These are phyloP conservation scores for Phytopythium vexans DNA, from an alignment of 352 stramenopile genomes.

Conservation along the genomic window DNA sequence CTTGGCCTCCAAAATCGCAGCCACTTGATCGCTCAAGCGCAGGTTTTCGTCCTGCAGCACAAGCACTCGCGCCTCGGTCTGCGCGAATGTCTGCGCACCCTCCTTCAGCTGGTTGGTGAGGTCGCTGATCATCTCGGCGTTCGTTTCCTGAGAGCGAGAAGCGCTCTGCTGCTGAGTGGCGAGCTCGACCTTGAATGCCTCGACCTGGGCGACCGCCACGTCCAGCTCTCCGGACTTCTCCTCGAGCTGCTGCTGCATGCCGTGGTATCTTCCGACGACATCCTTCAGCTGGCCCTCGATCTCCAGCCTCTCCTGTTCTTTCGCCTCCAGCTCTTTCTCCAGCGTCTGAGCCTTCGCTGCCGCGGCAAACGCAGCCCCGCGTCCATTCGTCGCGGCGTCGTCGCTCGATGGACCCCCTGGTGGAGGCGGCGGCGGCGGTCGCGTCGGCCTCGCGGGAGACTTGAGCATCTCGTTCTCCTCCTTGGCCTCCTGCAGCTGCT, in stretches of 20 bases:
- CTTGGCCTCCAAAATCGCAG: slow-evolving; percentile 37
- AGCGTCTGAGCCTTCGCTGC: slow-evolving; percentile 22
- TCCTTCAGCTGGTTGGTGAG: slow-evolving; percentile 30
- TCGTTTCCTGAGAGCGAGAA: slow-evolving; percentile 14
- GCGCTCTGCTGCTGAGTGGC: slow-evolving; percentile 16
- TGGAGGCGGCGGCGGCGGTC: background rate
- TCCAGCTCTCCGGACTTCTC: slow-evolving; percentile 47
- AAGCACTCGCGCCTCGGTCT: slow-evolving; percentile 42
- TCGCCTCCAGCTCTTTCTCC: slow-evolving; percentile 31
- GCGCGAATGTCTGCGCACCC: slow-evolving; percentile 16
- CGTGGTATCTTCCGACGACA: slow-evolving; percentile 43
- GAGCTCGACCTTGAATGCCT: slow-evolving; percentile 54
- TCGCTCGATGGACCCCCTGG: background rate
- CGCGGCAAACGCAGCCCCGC: slow-evolving; percentile 9
- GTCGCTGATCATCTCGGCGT: slow-evolving; percentile 25
- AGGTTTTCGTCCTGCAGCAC: slow-evolving; percentile 62
- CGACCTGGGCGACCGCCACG: slow-evolving; percentile 39
- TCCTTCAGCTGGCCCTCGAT: slow-evolving; percentile 48
- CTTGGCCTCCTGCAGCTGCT: slow-evolving; percentile 62
- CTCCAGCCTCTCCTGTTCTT: slow-evolving; percentile 47
- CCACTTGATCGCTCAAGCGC: slow-evolving; percentile 42
- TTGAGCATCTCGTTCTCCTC: slow-evolving; percentile 50
- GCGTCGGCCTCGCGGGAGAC: slow-evolving; percentile 24
- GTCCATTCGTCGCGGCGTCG: slow-evolving; percentile 4
- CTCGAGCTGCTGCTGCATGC: slow-evolving; percentile 48